Evolutionary conservation across 192 early-diverging fungal species (phyloP).

Genomic region (Mortierella alpina): DNA sequence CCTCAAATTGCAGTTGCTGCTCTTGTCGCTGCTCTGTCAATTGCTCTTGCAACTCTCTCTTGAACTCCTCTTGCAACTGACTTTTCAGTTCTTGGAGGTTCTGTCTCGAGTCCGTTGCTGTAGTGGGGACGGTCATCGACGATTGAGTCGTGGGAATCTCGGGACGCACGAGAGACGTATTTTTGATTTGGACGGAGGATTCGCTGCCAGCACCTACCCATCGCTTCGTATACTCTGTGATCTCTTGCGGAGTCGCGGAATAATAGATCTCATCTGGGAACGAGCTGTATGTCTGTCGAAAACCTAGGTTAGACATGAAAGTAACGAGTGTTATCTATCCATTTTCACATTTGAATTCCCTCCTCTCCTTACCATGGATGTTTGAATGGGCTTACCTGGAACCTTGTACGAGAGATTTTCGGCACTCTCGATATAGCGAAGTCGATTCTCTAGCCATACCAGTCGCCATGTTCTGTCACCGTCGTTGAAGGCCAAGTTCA

Average conservation of each 20-base stretch:
- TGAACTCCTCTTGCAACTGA: neutral
- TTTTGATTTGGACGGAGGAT: neutral
- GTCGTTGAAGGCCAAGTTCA: conserved; percentile 29
- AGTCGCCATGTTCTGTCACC: conserved; percentile 27
- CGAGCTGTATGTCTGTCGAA: neutral
- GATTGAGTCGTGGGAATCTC: too few relatives aligned
- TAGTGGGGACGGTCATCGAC: neutral
- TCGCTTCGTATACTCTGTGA: conserved; percentile 3
- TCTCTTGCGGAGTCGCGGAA: conserved; percentile 17
- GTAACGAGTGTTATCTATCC: neutral
- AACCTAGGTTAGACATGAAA: conserved; percentile 13
- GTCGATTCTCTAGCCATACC: conserved; percentile 25
- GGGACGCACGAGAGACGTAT: neutral
- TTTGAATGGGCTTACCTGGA: conserved; percentile 19
- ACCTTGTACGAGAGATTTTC: conserved; percentile 21
- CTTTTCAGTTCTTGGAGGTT: neutral
- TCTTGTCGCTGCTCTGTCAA: neutral
- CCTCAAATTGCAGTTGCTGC: neutral
- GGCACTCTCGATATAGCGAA: conserved; percentile 25
- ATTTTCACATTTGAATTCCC: neutral
- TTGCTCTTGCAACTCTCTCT: neutral
- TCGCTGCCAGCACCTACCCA: neutral
- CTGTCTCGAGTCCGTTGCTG: neutral
- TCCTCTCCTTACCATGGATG: neutral
- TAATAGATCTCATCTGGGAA: conserved; percentile 28